Evolutionary conservation across 306 rosid species (phyloP).

Genomic region (Sicyos edulis): DNA sequence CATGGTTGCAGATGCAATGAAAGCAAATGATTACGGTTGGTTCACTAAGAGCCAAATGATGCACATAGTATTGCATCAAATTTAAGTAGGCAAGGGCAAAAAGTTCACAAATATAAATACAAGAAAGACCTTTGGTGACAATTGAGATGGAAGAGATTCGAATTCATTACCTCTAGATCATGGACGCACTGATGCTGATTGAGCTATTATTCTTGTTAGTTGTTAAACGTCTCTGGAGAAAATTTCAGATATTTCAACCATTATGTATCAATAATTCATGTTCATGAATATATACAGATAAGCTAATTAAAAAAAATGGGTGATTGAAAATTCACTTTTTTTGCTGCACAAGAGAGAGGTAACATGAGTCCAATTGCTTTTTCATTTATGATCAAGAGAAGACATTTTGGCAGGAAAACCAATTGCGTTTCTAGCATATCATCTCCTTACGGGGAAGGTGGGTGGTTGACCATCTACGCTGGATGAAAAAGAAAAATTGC

Average conservation of each 20-base stretch:
- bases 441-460: constrained; percentile 41
- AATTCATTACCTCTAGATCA: no score
- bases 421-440: constrained; percentile 43
- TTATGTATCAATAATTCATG: constrained; percentile 10
- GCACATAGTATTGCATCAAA: not conserved
- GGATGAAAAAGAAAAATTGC: constrained; percentile 37
- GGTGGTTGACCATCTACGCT: constrained; percentile 27
- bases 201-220: no score
- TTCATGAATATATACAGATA: constrained; percentile 13
- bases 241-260: constrained; percentile 5
- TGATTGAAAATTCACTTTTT: constrained; percentile 12
- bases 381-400: constrained; percentile 12
- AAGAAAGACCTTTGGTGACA: no score
- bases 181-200: no score
- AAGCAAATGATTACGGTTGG: constrained; percentile 18
- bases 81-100: not conserved
- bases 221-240: no score
- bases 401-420: constrained; percentile 18
- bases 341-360: constrained; percentile 9
- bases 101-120: not conserved
- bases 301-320: constrained; percentile 8
- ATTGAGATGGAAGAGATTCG: no score
- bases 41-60: constrained; percentile 11
- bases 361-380: constrained; percentile 17
- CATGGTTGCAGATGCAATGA: constrained; percentile 13